phyloP scores from a whole-genome alignment of 257 asterid genomes.

The Eustoma russellianum region DNA sequence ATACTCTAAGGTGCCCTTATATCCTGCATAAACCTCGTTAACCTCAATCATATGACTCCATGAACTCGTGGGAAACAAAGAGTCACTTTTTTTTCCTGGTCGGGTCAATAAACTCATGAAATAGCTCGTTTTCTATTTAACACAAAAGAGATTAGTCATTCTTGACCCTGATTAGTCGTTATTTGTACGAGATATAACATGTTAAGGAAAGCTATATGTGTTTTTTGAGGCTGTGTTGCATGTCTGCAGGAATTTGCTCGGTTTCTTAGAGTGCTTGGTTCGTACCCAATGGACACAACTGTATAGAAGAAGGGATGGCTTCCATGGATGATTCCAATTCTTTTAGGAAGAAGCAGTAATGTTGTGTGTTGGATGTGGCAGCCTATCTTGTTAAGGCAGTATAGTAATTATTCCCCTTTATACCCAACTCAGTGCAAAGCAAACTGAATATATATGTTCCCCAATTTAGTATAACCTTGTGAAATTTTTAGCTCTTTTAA shows the following conservation, averaged over 20 bases:
- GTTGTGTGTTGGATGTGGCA: not conserved
- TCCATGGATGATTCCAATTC: not conserved
- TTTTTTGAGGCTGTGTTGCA: no score
- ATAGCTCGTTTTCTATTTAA: no score
- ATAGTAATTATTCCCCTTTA: not conserved
- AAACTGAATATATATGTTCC: not conserved
- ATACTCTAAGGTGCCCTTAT: no score
- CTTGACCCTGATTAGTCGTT: no score
- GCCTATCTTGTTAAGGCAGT: not conserved
- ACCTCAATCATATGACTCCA: no score
- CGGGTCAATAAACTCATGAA: no score
- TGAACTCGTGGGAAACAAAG: no score
- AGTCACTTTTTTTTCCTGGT: no score
- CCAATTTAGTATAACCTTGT: not conserved
- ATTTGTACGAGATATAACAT: no score
- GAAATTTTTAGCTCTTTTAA: not conserved
- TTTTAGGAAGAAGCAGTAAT: conserved; percentile 1
- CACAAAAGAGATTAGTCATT: no score
- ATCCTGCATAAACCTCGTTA: no score
- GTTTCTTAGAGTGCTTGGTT: conserved; percentile 58
- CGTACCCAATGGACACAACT: conserved; percentile 44
- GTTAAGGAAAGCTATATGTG: no score
- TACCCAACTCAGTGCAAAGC: not conserved
- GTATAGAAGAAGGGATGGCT: conserved; percentile 7
- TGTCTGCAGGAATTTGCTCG: conserved; percentile 44